Evolutionary conservation across 2,329 filamentous ascomycete species (phyloP).

Genomic region (Neofusicoccum cordaticola): DNA sequence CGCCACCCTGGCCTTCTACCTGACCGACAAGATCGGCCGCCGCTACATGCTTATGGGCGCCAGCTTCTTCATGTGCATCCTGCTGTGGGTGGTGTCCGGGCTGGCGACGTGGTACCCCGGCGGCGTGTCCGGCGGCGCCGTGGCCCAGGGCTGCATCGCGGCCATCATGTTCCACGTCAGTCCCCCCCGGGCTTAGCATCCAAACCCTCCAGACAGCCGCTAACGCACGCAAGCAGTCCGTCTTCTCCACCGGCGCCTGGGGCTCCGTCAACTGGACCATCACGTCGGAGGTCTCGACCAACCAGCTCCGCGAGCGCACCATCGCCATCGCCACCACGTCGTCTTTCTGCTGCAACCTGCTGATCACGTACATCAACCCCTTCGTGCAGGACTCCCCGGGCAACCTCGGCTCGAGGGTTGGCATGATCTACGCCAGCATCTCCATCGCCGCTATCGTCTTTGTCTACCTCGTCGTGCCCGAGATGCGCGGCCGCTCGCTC

Average conservation of each 20-base stretch:
- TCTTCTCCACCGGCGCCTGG: conserved; percentile 10
- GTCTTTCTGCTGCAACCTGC: neutral
- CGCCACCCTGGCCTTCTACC: neutral
- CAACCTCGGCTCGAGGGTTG: conserved; percentile 27
- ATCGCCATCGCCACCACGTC: neutral
- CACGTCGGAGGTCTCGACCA: neutral
- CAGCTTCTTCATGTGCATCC: neutral
- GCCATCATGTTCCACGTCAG: neutral
- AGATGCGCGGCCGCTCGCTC: conserved; percentile 31
- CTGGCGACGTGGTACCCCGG: conserved; percentile 2
- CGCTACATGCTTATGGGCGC: neutral
- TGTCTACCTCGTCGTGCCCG: conserved; percentile 59
- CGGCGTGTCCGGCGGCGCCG: neutral
- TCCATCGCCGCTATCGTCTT: conserved; percentile 37
- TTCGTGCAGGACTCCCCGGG: conserved; percentile 20
- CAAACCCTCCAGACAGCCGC: too few species aligned
- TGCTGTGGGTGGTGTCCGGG: neutral
- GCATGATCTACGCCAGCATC: conserved; percentile 24
- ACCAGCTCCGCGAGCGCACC: neutral
- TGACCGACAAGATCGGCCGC: conserved; percentile 4
- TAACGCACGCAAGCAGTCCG: neutral
- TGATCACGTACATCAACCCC: conserved; percentile 2
- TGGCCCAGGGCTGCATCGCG: neutral
- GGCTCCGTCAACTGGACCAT: conserved; percentile 5
- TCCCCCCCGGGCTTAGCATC: too few species aligned